These are phyloP conservation scores for Rosa persica DNA, from an alignment of 306 rosid genomes.

Conservation along the genomic window DNA sequence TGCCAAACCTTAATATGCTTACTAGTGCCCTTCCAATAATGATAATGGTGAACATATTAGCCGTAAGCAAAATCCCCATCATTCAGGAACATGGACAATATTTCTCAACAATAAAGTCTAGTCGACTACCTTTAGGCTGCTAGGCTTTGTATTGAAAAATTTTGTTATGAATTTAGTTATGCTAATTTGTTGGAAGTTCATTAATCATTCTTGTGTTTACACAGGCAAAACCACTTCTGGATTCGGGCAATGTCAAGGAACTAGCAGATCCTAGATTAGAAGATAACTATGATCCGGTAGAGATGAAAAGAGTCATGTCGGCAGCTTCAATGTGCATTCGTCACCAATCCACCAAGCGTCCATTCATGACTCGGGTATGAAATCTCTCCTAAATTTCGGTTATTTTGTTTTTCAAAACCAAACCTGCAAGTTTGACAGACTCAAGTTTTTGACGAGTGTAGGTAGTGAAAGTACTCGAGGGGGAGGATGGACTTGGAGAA, in stretches of 20 bases:
- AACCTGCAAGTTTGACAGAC: not conserved
- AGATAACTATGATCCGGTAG: constrained; percentile 49
- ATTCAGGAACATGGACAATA: not conserved
- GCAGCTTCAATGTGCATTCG: constrained; percentile 79
- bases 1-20: constrained; percentile 4
- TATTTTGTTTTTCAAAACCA: not conserved
- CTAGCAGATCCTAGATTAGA: constrained; percentile 72
- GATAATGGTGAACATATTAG: not conserved
- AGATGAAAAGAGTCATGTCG: constrained; percentile 64
- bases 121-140: not conserved
- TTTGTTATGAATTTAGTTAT: not conserved
- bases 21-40: not conserved
- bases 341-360: constrained; percentile 66
- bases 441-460: constrained; percentile 13
- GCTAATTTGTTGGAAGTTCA: not conserved
- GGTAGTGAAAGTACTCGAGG: constrained; percentile 65
- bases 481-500: constrained; percentile 47
- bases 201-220: constrained; percentile 6
- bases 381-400: not conserved
- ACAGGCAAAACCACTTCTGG: constrained; percentile 86
- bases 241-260: constrained; percentile 47
- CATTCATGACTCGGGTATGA: constrained; percentile 70
- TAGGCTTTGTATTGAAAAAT: not conserved
- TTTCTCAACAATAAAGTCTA: not conserved
- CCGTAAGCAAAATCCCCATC: not conserved